Base-by-base conservation (phyloP, 2,329 filamentous ascomycete species). In the Talaromyces sp. region DNA sequence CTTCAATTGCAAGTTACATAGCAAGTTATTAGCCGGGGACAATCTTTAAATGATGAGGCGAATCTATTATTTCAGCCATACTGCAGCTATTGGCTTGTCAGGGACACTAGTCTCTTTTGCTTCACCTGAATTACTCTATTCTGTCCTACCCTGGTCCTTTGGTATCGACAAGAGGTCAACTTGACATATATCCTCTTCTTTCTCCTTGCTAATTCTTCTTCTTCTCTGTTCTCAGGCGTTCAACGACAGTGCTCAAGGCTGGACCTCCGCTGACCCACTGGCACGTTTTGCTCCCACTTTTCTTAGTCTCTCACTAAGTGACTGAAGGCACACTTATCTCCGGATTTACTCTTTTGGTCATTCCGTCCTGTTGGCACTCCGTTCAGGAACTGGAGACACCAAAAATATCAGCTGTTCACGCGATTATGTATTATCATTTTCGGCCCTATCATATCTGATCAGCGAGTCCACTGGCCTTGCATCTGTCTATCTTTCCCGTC, bases 341-440 rank as follows among this genome's bases (percentile, higher is more conserved):
- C 66, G 65, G 68, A 65, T 64, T 66, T 68, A 63, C 66, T 66
- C 58, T 61, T 68, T 68, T 65, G 56, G 66, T 64, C 58, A 31
- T 63, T 62, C 65, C 67, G 62, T 37, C 40, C 35, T 44, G 40
- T 18, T n/a, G n/a, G n/a, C n/a, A n/a, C n/a, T n/a, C n/a, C n/a
- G n/a, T 44, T 18, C 39, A 40, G 39, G 52, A 33, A 40, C 39
- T 23, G 9, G 31, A 28, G 31, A 18, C 12, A 40, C 3, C 2
- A 23, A 18, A 25, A 37, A 59, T n/a, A 25, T 16, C 28, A 14
- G 5, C 21, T 56, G 54, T 57, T 31, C 54, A 57, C 21, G 25
- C 54, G 11, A 21, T 42, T 21, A 21, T 46, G 2, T 52, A 4
- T 28, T 14, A 39, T 39, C n/a, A 9, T 25, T 21, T 57, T 40